These are phyloP conservation scores for Ustilaginoidea virens DNA, from an alignment of 2,329 filamentous ascomycete species.

Conservation along the genomic window DNA sequence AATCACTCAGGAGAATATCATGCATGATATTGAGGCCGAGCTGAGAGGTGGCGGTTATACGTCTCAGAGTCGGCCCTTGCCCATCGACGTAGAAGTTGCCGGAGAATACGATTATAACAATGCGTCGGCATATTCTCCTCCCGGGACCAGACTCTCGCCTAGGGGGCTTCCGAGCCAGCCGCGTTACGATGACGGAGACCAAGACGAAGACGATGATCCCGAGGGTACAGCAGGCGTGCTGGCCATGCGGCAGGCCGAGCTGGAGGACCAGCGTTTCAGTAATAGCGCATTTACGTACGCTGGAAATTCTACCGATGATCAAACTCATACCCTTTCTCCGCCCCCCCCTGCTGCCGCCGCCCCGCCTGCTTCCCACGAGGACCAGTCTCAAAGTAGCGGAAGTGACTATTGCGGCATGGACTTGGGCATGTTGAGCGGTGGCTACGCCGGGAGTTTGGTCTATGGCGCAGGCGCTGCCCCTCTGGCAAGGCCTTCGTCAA, in stretches of 20 bases:
- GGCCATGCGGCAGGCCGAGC: conserved; percentile 71
- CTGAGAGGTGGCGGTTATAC: conserved; percentile 20
- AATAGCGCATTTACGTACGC: conserved; percentile 15
- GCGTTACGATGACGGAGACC: conserved; percentile 15
- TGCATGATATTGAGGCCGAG: conserved; percentile 42
- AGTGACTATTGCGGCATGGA: conserved; percentile 60
- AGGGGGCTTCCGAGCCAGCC: conserved; percentile 2
- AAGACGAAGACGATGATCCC: conserved; percentile 71
- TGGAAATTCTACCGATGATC: neutral
- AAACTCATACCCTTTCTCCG: neutral
- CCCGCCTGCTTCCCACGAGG: conserved; percentile 33
- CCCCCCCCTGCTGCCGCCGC: neutral
- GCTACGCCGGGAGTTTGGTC: conserved; percentile 38
- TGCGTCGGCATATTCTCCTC: conserved; percentile 26
- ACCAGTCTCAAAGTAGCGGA: conserved; percentile 42
- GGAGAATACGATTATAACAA: conserved; percentile 35
- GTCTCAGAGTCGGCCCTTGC: conserved; percentile 21
- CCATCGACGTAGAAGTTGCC: conserved; percentile 30
- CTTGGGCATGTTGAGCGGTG: conserved; percentile 58
- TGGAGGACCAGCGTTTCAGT: conserved; percentile 46
- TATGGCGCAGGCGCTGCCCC: conserved; percentile 34
- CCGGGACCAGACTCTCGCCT: conserved; percentile 8
- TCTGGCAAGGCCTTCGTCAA: conserved; percentile 19
- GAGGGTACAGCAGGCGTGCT: conserved; percentile 74
- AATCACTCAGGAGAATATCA: conserved; percentile 34